phyloP scores from a whole-genome alignment of 2,329 filamentous ascomycete genomes.

The Penicillium sp. region DNA sequence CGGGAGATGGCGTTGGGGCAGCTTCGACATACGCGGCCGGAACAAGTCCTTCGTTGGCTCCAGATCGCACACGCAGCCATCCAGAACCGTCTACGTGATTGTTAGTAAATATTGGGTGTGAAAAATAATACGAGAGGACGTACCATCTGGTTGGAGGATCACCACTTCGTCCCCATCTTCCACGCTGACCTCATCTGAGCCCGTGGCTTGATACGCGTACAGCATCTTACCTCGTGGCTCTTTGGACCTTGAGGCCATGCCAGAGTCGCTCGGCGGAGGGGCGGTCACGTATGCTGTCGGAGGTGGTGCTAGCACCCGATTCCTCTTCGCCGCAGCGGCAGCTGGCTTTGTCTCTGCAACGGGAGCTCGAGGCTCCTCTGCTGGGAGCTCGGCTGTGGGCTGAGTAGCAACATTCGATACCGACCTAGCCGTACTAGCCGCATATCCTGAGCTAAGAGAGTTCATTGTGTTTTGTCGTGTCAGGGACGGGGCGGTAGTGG shows the following conservation, averaged over 20 bases:
- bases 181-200: conserved; percentile 77
- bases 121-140: conserved; percentile 35
- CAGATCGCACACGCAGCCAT: conserved; percentile 80
- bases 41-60: conserved; percentile 74
- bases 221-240: conserved; percentile 82
- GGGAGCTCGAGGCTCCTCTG: conserved; percentile 41
- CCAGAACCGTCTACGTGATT: conserved; percentile 71
- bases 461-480: conserved; percentile 84
- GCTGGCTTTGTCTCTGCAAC: conserved; percentile 32
- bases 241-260: conserved; percentile 30
- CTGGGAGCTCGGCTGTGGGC: conserved; percentile 52
- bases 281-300: conserved; percentile 75
- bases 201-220: conserved; percentile 77
- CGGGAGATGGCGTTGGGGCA: conserved; percentile 47
- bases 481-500: conserved; percentile 64
- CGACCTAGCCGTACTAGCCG: conserved; percentile 73
- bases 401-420: conserved; percentile 59
- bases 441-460: conserved; percentile 84
- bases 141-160: conserved; percentile 85
- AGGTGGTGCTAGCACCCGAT: conserved; percentile 81
- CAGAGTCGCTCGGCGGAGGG: conserved; percentile 50
- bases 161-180: conserved; percentile 74
- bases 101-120: conserved; percentile 8
- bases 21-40: conserved; percentile 82
- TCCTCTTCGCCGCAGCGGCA: conserved; percentile 48